A percentile compares a stretch with the other conserved stretches of the same genome.
These are phyloP conservation scores for Panicum virgatum DNA, from an alignment of 202 grass and related monocot genomes.

Conservation along the genomic window DNA sequence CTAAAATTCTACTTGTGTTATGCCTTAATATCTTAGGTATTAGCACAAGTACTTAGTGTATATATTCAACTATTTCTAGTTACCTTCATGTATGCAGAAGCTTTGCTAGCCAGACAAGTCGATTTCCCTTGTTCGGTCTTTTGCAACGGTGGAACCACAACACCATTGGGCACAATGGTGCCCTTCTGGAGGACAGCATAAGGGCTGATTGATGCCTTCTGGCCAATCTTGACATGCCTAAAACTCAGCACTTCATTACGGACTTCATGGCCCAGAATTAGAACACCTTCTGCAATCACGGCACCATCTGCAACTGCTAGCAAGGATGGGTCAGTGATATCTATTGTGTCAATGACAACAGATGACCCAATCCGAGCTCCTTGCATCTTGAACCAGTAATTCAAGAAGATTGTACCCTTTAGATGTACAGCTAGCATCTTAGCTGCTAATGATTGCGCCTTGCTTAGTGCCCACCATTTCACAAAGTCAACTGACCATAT, in stretches of 20 bases:
- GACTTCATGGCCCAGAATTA: conserved; percentile 68
- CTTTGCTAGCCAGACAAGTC: conserved; percentile 11
- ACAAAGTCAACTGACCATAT: conserved; percentile 75
- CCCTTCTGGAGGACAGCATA: conserved; percentile 66
- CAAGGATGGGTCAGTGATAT: conserved; percentile 66
- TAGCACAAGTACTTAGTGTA: background rate
- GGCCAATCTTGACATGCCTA: conserved; percentile 47
- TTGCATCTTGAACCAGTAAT: conserved; percentile 75
- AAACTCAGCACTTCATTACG: conserved; percentile 58
- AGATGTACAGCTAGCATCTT: conserved; percentile 71
- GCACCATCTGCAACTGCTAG: conserved; percentile 59
- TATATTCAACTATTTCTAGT: conserved; percentile 9
- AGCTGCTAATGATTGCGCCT: conserved; percentile 56
- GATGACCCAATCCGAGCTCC: conserved; percentile 66
- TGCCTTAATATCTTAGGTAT: conserved; percentile 1
- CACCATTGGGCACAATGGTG: conserved; percentile 41
- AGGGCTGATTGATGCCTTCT: conserved; percentile 55
- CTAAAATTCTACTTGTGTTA: background rate
- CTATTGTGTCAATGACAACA: conserved; percentile 67
- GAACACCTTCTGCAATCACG: conserved; percentile 64
- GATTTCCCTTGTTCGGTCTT: conserved; percentile 44
- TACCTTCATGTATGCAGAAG: conserved; percentile 50
- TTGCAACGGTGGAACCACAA: conserved; percentile 53
- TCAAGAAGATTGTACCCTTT: conserved; percentile 66
- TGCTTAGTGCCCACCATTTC: conserved; percentile 80